Base-by-base conservation (phyloP, 2,329 filamentous ascomycete species). In the Colletotrichum tabaci region DNA sequence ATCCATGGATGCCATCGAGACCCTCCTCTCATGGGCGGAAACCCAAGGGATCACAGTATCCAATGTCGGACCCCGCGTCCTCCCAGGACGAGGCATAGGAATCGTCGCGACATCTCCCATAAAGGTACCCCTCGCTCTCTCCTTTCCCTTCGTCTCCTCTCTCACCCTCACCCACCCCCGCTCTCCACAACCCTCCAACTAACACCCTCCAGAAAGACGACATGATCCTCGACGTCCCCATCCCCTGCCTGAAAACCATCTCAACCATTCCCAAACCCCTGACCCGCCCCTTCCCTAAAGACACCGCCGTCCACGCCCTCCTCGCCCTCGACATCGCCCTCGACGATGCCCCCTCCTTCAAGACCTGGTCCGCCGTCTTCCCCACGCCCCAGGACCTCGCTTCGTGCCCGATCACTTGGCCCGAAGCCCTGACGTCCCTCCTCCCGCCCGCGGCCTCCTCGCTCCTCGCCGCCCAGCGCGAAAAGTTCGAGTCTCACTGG, bases 31-130 rank as follows among this genome's bases (percentile, higher is more conserved):
- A 71, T 97, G 94, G 93, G 92, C 92, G 2, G 79, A 85, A 53
- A 81, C 82, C 1, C 87, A 90, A 68, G 93, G 93, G 16, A 87
- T 97, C 38, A 81, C 87, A 46, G 88, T 94, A 74, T 86, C 92
- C 76, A 91, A 91, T 38, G 89, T 97, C 58, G 84, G 85, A 2
- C 91, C 94, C 6, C 87, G 90, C 50, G 85, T 84, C 49, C 90
- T 97, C 18, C 88, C 91, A 7, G 92, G 91, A 2, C 87, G 93
- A 66, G 95, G 95, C 38, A 88, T 96, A 64, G 95, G 95, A 57
- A 90, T 98, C 67, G 87, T 95, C 61, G 92, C 94, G 6, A 91
- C 89, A 15, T 87, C 88, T 38, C 83, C 87, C 16, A 87, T 96
- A 72, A 84, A 92, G 83, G 93, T 93, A 82, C 61, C 35, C 53